phyloP scores from a whole-genome alignment of 2,329 filamentous ascomycete genomes.

The Dactylellina sp. region DNA sequence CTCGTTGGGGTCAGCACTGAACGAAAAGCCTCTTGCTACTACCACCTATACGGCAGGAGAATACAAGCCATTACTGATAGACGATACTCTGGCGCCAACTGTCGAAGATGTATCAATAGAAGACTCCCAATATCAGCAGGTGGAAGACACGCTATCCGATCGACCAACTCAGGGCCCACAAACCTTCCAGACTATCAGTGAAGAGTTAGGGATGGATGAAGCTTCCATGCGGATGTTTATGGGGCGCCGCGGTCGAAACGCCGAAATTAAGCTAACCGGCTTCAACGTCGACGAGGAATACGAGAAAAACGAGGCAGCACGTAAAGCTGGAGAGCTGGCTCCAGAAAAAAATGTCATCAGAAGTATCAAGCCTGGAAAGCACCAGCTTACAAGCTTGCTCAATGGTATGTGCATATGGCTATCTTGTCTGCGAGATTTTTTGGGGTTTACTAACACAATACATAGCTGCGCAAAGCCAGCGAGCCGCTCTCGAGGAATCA shows the following conservation, averaged over 20 bases:
- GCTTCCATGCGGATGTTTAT: conserved; percentile 73
- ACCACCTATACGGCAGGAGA: conserved; percentile 31
- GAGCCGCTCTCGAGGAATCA: conserved; percentile 60
- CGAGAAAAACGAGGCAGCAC: conserved; percentile 71
- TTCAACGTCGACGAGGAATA: conserved; percentile 77
- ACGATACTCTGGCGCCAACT: conserved; percentile 36
- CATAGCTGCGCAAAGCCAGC: conserved; percentile 60
- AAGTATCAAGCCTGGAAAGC: conserved; percentile 74
- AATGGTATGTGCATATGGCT: conserved; percentile 68
- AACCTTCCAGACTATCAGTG: conserved; percentile 70
- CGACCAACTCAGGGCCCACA: conserved; percentile 60
- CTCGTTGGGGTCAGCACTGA: conserved; percentile 45
- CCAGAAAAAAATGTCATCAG: conserved; percentile 73
- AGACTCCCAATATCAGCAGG: conserved; percentile 15
- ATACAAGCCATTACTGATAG: conserved; percentile 60
- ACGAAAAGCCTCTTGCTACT: conserved; percentile 23
- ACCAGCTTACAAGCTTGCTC: conserved; percentile 74
- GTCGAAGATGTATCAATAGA: conserved; percentile 23
- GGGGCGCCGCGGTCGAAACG: conserved; percentile 66
- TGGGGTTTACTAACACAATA: conserved; percentile 15
- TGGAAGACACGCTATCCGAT: conserved; percentile 4
- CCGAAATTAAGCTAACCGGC: conserved; percentile 68
- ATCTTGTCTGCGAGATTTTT: conserved; percentile 62
- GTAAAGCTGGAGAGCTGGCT: conserved; percentile 67
- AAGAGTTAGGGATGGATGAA: conserved; percentile 72